Conservation (phyloP, 1,284 basidiomycete species). For the Heterobasidion parviporum region DNA sequence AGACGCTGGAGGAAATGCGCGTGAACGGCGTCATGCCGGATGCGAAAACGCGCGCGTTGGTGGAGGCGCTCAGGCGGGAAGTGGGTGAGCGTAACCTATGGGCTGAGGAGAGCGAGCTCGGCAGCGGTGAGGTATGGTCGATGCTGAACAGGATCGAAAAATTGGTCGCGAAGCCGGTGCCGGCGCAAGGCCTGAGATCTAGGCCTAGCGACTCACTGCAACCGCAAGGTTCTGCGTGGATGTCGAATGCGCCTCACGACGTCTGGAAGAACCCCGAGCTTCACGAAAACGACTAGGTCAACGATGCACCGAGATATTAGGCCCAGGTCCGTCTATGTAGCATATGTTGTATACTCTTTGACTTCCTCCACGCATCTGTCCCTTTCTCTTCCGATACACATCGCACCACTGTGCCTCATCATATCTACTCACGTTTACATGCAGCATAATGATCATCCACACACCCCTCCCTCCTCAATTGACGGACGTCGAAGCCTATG, state of each 20-base stretch:
- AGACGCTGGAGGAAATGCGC: slow-evolving; percentile 74
- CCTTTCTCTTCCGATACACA: no score
- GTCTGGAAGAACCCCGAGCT: background rate
- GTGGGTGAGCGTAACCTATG: slow-evolving; percentile 45
- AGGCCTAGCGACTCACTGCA: background rate
- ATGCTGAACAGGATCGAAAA: slow-evolving; percentile 31
- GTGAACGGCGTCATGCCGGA: slow-evolving; percentile 69
- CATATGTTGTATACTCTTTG: no score
- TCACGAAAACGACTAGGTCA: background rate
- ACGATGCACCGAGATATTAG: no score
- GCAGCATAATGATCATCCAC: no score
- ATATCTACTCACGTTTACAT: no score
- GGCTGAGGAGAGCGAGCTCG: slow-evolving; percentile 37
- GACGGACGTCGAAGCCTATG: no score
- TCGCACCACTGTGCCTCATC: no score
- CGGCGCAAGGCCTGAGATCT: background rate
- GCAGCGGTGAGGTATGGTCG: slow-evolving; percentile 27
- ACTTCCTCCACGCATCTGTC: no score
- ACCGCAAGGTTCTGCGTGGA: background rate
- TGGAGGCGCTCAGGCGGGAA: slow-evolving; percentile 61
- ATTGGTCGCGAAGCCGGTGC: slow-evolving; percentile 16
- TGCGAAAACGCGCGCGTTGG: slow-evolving; percentile 45
- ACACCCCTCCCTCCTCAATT: no score
- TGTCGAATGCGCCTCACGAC: background rate
- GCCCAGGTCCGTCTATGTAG: no score